Evolutionary conservation across 1,139 yeast species (phyloP), one percentile per base, ranked within the genome.

Genomic region (Diutina catenulata): DNA sequence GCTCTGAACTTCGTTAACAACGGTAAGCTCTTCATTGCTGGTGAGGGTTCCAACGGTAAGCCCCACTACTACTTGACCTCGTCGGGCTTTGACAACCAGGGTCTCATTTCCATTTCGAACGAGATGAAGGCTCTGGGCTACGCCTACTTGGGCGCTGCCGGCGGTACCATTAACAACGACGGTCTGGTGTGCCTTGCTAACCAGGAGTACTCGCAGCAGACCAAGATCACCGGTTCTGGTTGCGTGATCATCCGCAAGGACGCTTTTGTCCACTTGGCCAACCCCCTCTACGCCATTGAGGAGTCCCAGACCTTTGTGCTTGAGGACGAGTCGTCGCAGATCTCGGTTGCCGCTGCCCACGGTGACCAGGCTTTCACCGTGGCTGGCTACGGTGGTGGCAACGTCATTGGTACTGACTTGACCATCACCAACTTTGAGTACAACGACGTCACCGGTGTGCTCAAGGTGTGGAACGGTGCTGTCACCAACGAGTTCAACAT

Each of bases 381-480:
- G 24, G 51, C 51, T 22, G 64, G 63, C 23, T 60, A 51, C 41
- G 65, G 65, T 38, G 46, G 46, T 38, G 57, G 60, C 7, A 60
- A 60, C 38, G 41, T 43, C 13, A 49, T 60, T 37, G 59, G 36
- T 14, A 18, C 22, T 18, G 20, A 33, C 15, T 23, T 33, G 28
- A 18, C 27, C 9, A 46, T 43, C 29, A 24, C 47, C 22, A 42
- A 56, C 5, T 43, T 56, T 33, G 27, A n/a, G 3, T 54, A 55
- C 38, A 40, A 44, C 28, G 28, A 47, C 4, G 22, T 13, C 3
- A 46, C 55, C 5, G 60, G 61, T 38, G 42, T 53, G n/a, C 51
- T 55, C 44, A 47, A 43, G 7, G 40, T 49, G 20, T 19, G 21
- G 25, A 20, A 39, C 28, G 40, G 8, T 36, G 33, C 2, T 16